These are phyloP conservation scores for Exidia glandulosa DNA, from an alignment of 768 basidiomycete species.

Conservation along the genomic window DNA sequence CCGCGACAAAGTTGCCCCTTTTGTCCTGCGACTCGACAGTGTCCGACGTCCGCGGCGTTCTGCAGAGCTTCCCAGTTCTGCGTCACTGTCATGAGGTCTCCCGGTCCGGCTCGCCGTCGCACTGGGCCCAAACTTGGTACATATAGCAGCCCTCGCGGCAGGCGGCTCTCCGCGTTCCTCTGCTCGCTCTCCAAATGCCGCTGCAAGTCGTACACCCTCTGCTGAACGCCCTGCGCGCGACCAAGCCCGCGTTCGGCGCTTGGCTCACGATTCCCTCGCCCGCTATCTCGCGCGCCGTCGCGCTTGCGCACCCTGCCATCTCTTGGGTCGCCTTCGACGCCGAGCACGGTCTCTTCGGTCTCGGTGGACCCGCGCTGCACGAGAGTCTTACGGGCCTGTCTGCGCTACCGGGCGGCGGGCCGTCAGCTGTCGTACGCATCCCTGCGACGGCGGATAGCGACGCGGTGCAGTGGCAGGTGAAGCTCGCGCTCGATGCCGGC, in stretches of 20 bases:
- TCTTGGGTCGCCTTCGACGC: slow-evolving; percentile 60
- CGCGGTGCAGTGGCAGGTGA: slow-evolving; percentile 60
- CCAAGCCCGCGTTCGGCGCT: slow-evolving; percentile 53
- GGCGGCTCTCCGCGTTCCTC: too few species aligned
- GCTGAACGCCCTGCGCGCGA: slow-evolving; percentile 38
- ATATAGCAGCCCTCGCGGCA: too few species aligned
- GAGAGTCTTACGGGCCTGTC: slow-evolving; percentile 47
- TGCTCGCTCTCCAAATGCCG: not conserved
- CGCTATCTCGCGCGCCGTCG: slow-evolving; percentile 47
- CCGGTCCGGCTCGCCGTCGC: too few species aligned
- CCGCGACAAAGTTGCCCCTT: too few species aligned
- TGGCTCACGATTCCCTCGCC: slow-evolving; percentile 55
- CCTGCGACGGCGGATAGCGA: slow-evolving; percentile 46
- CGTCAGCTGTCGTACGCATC: slow-evolving; percentile 48
- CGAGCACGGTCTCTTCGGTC: slow-evolving; percentile 53
- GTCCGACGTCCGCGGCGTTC: too few species aligned
- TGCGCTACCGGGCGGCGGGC: slow-evolving; percentile 21
- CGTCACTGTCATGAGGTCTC: too few species aligned
- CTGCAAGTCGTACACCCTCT: slow-evolving; percentile 30
- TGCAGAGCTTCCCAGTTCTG: too few species aligned
- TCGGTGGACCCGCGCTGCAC: slow-evolving; percentile 36
- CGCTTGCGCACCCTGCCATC: slow-evolving; percentile 32
- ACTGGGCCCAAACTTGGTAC: too few species aligned
- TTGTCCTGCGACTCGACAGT: too few species aligned
- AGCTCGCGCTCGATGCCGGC: slow-evolving; percentile 57